Evolutionary conservation across 768 basidiomycete species (phyloP).

Genomic region (Termitomyces sp.): DNA sequence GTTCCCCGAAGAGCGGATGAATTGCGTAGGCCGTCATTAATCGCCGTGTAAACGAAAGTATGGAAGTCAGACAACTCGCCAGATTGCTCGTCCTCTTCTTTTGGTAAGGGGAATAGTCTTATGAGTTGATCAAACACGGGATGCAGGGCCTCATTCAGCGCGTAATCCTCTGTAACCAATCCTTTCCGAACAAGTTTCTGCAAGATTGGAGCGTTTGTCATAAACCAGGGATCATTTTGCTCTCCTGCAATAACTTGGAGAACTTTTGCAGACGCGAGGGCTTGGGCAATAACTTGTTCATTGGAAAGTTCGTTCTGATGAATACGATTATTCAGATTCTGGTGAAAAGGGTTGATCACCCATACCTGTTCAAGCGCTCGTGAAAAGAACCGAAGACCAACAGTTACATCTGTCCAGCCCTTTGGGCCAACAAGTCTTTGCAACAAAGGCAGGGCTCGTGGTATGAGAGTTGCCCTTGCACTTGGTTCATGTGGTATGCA

Average conservation of each 20-base stretch:
- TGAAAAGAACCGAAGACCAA: slow-evolving; percentile 88
- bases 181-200: slow-evolving; percentile 87
- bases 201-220: slow-evolving; percentile 60
- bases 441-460: slow-evolving; percentile 60
- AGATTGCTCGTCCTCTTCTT: slow-evolving; percentile 72
- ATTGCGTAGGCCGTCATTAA: slow-evolving; percentile 76
- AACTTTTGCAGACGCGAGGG: slow-evolving; percentile 81
- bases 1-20: slow-evolving; percentile 69
- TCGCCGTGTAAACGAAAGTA: slow-evolving; percentile 63
- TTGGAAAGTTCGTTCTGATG: slow-evolving; percentile 63
- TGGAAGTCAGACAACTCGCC: slow-evolving; percentile 75
- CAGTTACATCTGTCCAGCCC: slow-evolving; percentile 88
- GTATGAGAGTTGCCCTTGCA: slow-evolving; percentile 41
- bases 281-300: slow-evolving; percentile 60
- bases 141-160: slow-evolving; percentile 74
- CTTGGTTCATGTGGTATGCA: slow-evolving; percentile 59
- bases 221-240: slow-evolving; percentile 82
- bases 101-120: slow-evolving; percentile 68
- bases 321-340: not conserved
- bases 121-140: slow-evolving; percentile 81
- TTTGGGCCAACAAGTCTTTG: slow-evolving; percentile 74
- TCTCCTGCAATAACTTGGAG: slow-evolving; percentile 80
- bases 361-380: slow-evolving; percentile 76
- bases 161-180: slow-evolving; percentile 70
- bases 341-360: slow-evolving; percentile 1